phyloP scores from a whole-genome alignment of 208 protist species.

The Crithidia expoeki region DNA sequence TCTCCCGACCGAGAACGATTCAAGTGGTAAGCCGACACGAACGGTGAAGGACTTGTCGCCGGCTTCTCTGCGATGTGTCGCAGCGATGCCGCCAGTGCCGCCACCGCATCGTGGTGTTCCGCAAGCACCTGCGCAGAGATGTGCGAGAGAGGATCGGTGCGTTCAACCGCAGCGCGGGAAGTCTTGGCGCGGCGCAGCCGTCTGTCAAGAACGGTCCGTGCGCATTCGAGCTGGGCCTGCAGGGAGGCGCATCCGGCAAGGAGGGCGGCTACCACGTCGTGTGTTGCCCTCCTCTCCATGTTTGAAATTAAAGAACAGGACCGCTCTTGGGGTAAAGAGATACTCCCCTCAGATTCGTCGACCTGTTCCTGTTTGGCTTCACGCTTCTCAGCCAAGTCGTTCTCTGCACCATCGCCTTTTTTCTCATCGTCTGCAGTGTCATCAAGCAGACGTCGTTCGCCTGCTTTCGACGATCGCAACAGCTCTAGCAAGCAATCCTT shows the following conservation, averaged over 20 bases:
- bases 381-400: background rate
- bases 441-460: background rate
- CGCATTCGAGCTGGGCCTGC: conserved; percentile 38
- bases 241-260: conserved; percentile 61
- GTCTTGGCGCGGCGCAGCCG: conserved; percentile 3
- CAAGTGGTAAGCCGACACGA: background rate
- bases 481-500: conserved; percentile 37
- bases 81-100: conserved; percentile 36
- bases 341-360: background rate
- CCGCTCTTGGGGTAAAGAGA: background rate
- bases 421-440: background rate
- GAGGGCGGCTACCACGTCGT: conserved; percentile 38
- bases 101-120: conserved; percentile 39
- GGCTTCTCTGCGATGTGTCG: conserved; percentile 30
- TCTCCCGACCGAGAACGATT: background rate
- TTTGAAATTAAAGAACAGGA: background rate
- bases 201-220: conserved; percentile 14
- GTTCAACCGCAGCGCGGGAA: background rate
- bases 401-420: background rate
- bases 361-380: background rate
- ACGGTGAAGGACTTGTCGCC: background rate
- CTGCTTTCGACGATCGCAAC: background rate
- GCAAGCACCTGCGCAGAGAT: conserved; percentile 22
- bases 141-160: conserved; percentile 14
- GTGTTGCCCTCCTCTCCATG: background rate